phyloP scores from a whole-genome alignment of 169 alveolate genomes.

The Cryptosporidium meleagridis region DNA sequence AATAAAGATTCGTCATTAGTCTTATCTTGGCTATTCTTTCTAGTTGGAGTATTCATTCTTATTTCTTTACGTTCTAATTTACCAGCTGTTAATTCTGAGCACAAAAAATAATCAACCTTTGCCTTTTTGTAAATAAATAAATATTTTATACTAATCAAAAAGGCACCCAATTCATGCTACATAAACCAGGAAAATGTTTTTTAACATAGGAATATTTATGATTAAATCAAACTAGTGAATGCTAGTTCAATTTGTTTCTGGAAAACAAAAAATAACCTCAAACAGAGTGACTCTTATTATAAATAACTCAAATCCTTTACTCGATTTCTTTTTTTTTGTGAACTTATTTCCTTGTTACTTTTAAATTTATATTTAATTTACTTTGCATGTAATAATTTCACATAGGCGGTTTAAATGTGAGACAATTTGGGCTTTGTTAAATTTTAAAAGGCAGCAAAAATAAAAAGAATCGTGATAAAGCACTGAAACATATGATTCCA shows the following conservation, averaged over 20 bases:
- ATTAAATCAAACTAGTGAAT: neutral
- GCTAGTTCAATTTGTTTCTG: neutral
- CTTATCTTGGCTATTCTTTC: neutral
- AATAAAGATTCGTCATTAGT: constrained; percentile 12
- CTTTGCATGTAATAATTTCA: neutral
- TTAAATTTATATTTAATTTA: neutral
- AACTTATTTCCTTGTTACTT: neutral
- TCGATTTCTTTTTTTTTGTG: too few species aligned
- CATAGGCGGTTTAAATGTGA: neutral
- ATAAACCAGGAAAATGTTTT: neutral
- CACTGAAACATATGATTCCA: neutral
- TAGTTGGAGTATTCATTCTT: constrained; percentile 14
- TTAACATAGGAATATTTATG: neutral
- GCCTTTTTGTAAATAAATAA: neutral
- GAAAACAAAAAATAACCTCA: neutral
- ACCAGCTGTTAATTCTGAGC: neutral
- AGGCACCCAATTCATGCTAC: neutral
- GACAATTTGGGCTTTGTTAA: neutral
- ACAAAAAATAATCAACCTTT: neutral
- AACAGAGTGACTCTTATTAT: neutral
- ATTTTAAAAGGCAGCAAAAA: neutral
- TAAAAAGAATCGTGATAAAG: neutral
- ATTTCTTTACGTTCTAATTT: neutral
- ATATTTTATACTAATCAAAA: too few species aligned
- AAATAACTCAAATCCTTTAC: neutral